phyloP scores from a whole-genome alignment of 2,329 filamentous ascomycete genomes.

The Botrytis cinerea region DNA sequence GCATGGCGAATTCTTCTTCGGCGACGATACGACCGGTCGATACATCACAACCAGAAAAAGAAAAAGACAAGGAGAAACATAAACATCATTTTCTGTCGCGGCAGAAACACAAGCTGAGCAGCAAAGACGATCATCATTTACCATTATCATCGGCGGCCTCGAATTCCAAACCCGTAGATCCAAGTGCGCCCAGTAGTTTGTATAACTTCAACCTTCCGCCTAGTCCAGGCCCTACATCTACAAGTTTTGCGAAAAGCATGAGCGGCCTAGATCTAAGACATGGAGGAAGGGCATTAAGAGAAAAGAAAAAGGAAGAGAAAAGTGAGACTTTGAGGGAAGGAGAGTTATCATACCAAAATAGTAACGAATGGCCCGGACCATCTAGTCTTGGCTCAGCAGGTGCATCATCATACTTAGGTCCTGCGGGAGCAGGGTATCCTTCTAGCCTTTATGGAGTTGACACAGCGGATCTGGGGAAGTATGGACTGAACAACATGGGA shows the following conservation, averaged over 20 bases:
- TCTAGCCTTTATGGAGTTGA: constrained; percentile 52
- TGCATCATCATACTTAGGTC: constrained; percentile 44
- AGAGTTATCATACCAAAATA: constrained; percentile 40
- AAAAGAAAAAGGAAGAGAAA: constrained; percentile 78
- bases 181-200: constrained; percentile 71
- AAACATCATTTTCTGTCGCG: constrained; percentile 79
- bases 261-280: constrained; percentile 78
- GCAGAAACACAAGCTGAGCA: constrained; percentile 74
- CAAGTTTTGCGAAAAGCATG: constrained; percentile 77
- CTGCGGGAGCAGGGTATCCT: constrained; percentile 32
- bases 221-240: constrained; percentile 65
- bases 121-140: constrained; percentile 71
- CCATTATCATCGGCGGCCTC: constrained; percentile 75
- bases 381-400: constrained; percentile 52
- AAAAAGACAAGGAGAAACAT: constrained; percentile 67
- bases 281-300: constrained; percentile 72
- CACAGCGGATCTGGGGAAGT: constrained; percentile 56
- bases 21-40: constrained; percentile 72
- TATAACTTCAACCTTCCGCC: constrained; percentile 78
- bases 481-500: constrained; percentile 69
- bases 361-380: constrained; percentile 53
- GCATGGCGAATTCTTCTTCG: constrained; percentile 72
- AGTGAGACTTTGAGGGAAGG: constrained; percentile 40
- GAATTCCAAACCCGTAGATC: constrained; percentile 75
- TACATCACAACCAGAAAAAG: constrained; percentile 49